Percentiles rank a stretch among this genome's conserved stretches.
Conservation (phyloP, 192 early-diverging fungal species). For the Backusella psychrophila region DNA sequence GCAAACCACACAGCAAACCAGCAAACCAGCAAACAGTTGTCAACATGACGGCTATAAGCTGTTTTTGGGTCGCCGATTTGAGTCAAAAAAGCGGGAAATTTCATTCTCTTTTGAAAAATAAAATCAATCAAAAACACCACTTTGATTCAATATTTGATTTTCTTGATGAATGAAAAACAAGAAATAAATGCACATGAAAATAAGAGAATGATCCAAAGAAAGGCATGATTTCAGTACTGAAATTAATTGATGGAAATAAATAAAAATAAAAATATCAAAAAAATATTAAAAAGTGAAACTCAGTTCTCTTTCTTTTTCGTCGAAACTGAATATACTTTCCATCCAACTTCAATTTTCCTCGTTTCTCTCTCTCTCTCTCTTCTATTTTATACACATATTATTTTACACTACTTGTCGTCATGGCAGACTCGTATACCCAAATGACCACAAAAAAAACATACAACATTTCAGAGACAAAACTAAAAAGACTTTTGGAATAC, state of each 20-base stretch:
- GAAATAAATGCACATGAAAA: too few relatives aligned
- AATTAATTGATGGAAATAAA: background rate
- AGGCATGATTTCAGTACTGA: background rate
- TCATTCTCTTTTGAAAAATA: too few relatives aligned
- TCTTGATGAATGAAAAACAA: too few relatives aligned
- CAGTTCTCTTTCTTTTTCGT: background rate
- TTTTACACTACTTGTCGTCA: background rate
- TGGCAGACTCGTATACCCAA: slow-evolving; percentile 6
- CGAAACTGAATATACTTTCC: background rate
- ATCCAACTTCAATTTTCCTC: background rate
- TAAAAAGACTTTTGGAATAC: slow-evolving; percentile 62
- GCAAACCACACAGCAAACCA: too few relatives aligned
- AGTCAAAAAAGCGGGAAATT: too few relatives aligned
- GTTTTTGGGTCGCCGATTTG: too few relatives aligned
- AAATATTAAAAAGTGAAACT: background rate
- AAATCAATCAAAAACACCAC: too few relatives aligned
- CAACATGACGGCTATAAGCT: too few relatives aligned
- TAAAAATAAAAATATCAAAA: background rate
- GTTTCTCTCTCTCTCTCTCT: background rate
- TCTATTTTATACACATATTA: background rate
- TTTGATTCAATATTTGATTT: too few relatives aligned
- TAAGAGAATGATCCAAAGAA: too few relatives aligned
- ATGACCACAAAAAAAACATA: slow-evolving; percentile 11
- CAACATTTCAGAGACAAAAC: slow-evolving; percentile 53
- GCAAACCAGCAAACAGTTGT: too few relatives aligned